These are phyloP conservation scores for Benincasa hispida DNA, from an alignment of 306 rosid genomes.

Conservation along the genomic window DNA sequence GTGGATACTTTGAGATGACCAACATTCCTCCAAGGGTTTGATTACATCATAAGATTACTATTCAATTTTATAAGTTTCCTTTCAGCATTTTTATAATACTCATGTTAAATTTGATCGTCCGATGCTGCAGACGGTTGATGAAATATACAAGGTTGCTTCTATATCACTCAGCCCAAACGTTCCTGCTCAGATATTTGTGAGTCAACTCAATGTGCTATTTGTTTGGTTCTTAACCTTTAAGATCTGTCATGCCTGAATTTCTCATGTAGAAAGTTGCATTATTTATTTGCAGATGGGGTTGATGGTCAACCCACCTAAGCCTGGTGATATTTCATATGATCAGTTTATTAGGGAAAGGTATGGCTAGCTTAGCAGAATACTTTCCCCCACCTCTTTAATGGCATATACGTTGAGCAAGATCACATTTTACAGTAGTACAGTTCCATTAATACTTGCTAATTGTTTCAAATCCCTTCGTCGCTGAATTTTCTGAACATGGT, in stretches of 20 bases:
- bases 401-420: neutral
- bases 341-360: constrained; percentile 83
- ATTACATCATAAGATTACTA: constrained; percentile 6
- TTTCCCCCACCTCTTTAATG: neutral
- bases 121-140: constrained; percentile 80
- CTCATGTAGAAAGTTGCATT: constrained; percentile 9
- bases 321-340: constrained; percentile 91
- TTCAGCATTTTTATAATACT: neutral
- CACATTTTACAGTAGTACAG: neutral
- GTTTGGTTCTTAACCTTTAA: neutral
- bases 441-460: neutral
- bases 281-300: constrained; percentile 70
- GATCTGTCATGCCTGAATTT: neutral
- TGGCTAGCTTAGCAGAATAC: neutral
- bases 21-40: constrained; percentile 88
- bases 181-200: constrained; percentile 98
- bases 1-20: constrained; percentile 98
- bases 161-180: constrained; percentile 93
- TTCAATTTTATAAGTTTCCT: neutral
- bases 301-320: constrained; percentile 87
- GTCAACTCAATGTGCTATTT: constrained; percentile 14
- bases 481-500: neutral
- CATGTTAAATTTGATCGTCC: neutral
- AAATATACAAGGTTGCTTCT: constrained; percentile 87
- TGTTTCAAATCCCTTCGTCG: neutral